Conservation (phyloP, 75 land plant species). For the Picea sitchensis region DNA sequence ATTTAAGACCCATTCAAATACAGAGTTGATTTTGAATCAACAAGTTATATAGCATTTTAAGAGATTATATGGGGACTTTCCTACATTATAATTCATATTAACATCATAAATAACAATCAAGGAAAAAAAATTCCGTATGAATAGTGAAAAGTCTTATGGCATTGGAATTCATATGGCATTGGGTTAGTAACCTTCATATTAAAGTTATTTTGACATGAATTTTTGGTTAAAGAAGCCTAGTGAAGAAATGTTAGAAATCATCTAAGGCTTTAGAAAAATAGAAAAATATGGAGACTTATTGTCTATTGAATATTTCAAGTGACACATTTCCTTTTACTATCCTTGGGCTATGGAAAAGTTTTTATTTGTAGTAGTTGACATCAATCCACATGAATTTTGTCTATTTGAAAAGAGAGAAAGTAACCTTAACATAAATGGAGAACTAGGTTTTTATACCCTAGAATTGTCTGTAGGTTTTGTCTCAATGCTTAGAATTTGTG, state of each 20-base stretch:
- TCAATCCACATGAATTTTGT: not conserved
- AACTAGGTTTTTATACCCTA: conserved; percentile 20
- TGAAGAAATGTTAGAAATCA: not conserved
- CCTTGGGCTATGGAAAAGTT: not conserved
- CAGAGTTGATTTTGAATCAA: not conserved
- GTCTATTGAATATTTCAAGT: not conserved
- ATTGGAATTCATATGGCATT: not conserved
- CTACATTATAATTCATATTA: not conserved
- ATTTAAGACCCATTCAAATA: too few relatives aligned
- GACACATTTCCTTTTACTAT: not conserved
- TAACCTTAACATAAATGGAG: conserved; percentile 29
- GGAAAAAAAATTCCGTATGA: not conserved
- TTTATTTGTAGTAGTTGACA: not conserved
- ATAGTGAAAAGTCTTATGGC: too few relatives aligned
- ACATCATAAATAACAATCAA: not conserved
- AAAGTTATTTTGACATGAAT: not conserved
- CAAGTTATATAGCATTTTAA: not conserved
- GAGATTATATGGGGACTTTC: conserved; percentile 2
- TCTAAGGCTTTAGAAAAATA: not conserved
- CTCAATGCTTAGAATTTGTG: conserved; percentile 72
- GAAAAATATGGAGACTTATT: not conserved
- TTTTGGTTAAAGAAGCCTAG: not conserved
- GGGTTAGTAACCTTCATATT: not conserved
- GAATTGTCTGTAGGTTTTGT: conserved; percentile 63
- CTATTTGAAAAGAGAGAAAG: conserved; percentile 10